phyloP scores from a whole-genome alignment of 768 basidiomycete species.

The Auricularia auricula-judae region DNA sequence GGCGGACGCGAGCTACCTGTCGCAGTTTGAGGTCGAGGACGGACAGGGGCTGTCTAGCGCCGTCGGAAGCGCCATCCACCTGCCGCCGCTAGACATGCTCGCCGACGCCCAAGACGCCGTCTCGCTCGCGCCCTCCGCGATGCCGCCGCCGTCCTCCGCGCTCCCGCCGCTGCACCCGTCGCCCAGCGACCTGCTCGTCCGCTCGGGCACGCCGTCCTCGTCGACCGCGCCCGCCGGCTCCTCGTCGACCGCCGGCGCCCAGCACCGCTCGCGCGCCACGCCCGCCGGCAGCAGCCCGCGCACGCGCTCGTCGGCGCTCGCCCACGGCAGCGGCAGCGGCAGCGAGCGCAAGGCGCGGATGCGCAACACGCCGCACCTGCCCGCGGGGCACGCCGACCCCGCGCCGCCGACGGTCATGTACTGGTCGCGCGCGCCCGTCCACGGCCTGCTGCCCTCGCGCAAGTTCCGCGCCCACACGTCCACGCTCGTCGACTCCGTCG shows the following conservation, averaged over 20 bases:
- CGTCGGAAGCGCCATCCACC: neutral
- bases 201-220: too few relatives aligned
- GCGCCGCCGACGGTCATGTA: conserved; percentile 72
- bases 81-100: neutral
- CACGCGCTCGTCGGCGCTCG: neutral
- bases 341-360: neutral
- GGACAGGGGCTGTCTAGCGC: neutral
- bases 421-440: conserved; percentile 77
- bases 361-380: conserved; percentile 12
- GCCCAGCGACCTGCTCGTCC: too few relatives aligned
- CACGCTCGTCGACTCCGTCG: conserved; percentile 69
- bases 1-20: neutral
- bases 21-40: neutral
- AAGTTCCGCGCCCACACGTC: conserved; percentile 75
- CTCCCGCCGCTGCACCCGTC: neutral
- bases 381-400: conserved; percentile 20
- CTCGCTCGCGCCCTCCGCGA: neutral
- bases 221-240: too few relatives aligned
- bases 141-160: neutral
- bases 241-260: conserved; percentile 12
- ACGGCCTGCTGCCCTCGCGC: conserved; percentile 53
- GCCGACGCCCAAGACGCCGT: neutral
- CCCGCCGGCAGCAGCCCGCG: neutral
- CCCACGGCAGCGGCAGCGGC: neutral
- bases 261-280: conserved; percentile 5